These are phyloP conservation scores for Ogataea glucozyma DNA, from an alignment of 805 yeast species.

Conservation along the genomic window DNA sequence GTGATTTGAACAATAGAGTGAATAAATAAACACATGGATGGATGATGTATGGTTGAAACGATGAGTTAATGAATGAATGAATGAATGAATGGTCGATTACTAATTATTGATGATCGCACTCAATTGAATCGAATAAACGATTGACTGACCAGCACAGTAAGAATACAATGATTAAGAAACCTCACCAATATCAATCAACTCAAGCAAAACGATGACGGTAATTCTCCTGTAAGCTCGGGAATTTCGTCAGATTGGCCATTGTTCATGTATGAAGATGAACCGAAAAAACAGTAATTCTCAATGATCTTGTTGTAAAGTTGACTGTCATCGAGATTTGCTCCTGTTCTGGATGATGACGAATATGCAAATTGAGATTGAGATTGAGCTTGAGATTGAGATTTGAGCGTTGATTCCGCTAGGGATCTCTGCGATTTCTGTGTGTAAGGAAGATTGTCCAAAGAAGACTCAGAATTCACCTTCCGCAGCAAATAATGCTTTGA, in stretches of 20 bases:
- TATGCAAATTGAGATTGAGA: conserved; percentile 19
- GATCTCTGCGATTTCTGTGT: background rate
- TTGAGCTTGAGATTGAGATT: background rate
- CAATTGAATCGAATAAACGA: too few species aligned
- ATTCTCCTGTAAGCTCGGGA: conserved; percentile 6
- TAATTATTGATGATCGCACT: too few species aligned
- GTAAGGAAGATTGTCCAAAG: conserved; percentile 20
- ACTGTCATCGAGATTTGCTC: conserved; percentile 11
- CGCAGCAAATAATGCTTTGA: conserved; percentile 31
- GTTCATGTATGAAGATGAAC: conserved; percentile 21
- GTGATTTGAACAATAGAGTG: background rate
- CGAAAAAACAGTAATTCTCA: conserved; percentile 35
- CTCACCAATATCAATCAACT: too few species aligned
- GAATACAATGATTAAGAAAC: conserved; percentile 5
- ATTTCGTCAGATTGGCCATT: conserved; percentile 5
- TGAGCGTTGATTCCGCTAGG: too few species aligned
- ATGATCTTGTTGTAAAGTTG: conserved; percentile 27
- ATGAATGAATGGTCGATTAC: conserved; percentile 2
- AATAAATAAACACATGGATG: background rate
- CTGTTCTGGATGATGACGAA: conserved; percentile 6
- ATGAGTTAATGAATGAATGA: background rate
- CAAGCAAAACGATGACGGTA: conserved; percentile 13
- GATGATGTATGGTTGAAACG: background rate
- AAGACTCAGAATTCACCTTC: conserved; percentile 35
- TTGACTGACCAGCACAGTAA: conserved; percentile 3